phyloP scores from a whole-genome alignment of 176 grass and related monocot species.

The Hsuehochloa calcarea region DNA sequence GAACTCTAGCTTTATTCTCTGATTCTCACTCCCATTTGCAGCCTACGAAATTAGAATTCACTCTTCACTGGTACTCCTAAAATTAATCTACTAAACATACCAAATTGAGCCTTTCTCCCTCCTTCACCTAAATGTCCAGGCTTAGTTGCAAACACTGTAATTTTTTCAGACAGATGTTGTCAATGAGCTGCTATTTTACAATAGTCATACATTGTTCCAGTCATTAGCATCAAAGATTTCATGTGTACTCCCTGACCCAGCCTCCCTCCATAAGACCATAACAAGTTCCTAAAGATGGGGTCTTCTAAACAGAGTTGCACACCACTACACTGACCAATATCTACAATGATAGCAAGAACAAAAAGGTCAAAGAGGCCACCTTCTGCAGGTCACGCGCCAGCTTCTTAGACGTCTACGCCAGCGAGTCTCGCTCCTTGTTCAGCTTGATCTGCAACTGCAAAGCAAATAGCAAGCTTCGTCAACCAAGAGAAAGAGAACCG shows the following conservation, averaged over 20 bases:
- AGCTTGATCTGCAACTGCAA: conserved; percentile 61
- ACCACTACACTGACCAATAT: not conserved
- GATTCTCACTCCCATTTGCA: not conserved
- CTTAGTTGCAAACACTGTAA: not conserved
- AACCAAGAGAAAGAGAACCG: not conserved
- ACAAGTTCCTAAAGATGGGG: not conserved
- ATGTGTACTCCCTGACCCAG: not conserved
- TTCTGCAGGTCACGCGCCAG: conserved; percentile 75
- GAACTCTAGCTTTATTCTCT: not conserved
- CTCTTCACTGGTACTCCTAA: not conserved
- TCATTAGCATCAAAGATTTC: not conserved
- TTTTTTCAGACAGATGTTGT: not conserved
- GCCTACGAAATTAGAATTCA: not conserved
- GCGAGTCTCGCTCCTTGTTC: conserved; percentile 71
- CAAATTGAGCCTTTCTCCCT: not conserved
- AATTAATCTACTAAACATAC: not conserved
- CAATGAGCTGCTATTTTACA: not conserved
- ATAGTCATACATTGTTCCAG: not conserved
- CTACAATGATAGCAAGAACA: not conserved
- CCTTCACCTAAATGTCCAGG: not conserved
- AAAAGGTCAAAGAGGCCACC: conserved; percentile 26
- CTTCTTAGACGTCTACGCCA: conserved; percentile 75
- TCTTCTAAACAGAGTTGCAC: not conserved
- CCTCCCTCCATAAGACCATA: not conserved
- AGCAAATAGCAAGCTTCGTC: not conserved